These are phyloP conservation scores for Moesziomyces sp. DNA, from an alignment of 1,284 basidiomycete genomes.

Conservation along the genomic window DNA sequence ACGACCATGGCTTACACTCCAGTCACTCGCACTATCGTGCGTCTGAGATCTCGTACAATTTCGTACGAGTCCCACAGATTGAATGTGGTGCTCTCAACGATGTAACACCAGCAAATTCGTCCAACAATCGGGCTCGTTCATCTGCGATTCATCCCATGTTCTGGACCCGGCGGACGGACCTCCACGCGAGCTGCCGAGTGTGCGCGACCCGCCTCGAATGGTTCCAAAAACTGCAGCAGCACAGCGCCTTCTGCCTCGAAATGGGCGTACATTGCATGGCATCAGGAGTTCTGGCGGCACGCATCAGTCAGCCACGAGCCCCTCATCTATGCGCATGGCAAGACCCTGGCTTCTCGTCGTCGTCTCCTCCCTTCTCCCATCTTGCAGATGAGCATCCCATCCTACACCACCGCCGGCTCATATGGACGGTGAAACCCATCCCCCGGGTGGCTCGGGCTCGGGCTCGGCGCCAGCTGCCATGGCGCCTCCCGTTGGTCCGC, in stretches of 20 bases:
- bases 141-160: neutral
- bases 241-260: neutral
- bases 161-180: slow-evolving; percentile 25
- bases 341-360: too few species aligned
- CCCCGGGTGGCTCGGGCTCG: neutral
- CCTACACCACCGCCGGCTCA: too few species aligned
- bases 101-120: too few species aligned
- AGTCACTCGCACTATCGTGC: neutral
- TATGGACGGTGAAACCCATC: too few species aligned
- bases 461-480: neutral
- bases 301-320: too few species aligned
- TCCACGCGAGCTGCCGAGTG: slow-evolving; percentile 21
- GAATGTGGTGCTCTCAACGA: too few species aligned
- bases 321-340: too few species aligned
- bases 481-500: slow-evolving; percentile 9
- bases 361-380: too few species aligned
- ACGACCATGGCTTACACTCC: neutral
- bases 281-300: too few species aligned
- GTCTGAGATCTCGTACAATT: neutral
- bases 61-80: neutral
- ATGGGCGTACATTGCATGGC: too few species aligned
- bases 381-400: too few species aligned
- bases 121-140: too few species aligned
- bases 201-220: neutral
- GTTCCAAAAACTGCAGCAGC: neutral